Evolutionary conservation across 2,329 filamentous ascomycete genomes (phyloP).

Genomic region (Byssochlamys sp.): DNA sequence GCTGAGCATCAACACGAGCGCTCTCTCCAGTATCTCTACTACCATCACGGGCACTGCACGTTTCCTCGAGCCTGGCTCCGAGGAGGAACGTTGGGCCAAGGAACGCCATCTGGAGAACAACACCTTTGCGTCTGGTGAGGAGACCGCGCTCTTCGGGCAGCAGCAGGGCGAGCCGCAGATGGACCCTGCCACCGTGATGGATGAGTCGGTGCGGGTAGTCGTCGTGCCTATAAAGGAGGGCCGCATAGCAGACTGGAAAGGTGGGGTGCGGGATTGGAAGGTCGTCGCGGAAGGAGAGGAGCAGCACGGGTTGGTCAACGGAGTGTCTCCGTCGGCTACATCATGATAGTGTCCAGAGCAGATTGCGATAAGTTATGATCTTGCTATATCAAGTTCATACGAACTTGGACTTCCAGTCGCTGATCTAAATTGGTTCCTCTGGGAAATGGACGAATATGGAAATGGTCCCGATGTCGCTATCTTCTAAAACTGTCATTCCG

Average conservation of each 20-base stretch:
- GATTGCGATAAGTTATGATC: too few relatives aligned
- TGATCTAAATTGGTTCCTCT: too few relatives aligned
- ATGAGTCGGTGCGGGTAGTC: constrained; percentile 74
- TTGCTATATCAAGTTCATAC: too few relatives aligned
- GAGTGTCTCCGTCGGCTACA: constrained; percentile 10
- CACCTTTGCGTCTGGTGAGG: constrained; percentile 60
- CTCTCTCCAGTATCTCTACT: constrained; percentile 76
- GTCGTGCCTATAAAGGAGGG: constrained; percentile 76
- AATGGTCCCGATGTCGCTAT: too few relatives aligned
- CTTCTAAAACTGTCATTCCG: too few relatives aligned
- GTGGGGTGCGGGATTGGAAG: constrained; percentile 73
- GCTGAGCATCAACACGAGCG: constrained; percentile 81
- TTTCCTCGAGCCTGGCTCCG: constrained; percentile 61
- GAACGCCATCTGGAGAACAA: constrained; percentile 83
- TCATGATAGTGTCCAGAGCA: background rate
- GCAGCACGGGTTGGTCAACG: constrained; percentile 20
- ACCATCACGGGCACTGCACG: constrained; percentile 85
- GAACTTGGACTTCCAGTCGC: too few relatives aligned
- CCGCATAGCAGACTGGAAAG: constrained; percentile 88
- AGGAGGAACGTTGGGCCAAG: constrained; percentile 77
- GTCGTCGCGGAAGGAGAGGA: constrained; percentile 27
- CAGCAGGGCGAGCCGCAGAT: constrained; percentile 18
- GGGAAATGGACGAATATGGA: too few relatives aligned
- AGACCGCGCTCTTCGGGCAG: constrained; percentile 36
- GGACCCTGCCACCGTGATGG: constrained; percentile 48